Percentiles rank a stretch among this genome's conserved stretches.
These are phyloP conservation scores for Kodamaea leandrae DNA, from an alignment of 805 yeast genomes.

Conservation along the genomic window DNA sequence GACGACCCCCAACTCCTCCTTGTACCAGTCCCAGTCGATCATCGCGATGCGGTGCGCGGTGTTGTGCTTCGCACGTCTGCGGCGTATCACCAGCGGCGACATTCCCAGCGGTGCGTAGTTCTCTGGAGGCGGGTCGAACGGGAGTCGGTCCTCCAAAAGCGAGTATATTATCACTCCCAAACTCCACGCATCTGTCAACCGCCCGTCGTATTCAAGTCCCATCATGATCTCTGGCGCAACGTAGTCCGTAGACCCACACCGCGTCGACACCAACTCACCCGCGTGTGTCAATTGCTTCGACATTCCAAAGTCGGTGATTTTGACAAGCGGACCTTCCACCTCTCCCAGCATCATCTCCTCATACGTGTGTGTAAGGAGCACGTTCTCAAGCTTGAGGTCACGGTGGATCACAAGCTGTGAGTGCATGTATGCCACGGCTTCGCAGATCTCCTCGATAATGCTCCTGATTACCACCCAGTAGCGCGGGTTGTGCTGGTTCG, in stretches of 20 bases:
- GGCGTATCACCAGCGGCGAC: constrained; percentile 41
- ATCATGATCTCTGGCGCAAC: constrained; percentile 91
- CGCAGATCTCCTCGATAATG: constrained; percentile 65
- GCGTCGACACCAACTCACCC: constrained; percentile 67
- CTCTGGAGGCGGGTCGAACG: constrained; percentile 83
- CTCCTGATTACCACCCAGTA: constrained; percentile 56
- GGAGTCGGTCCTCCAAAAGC: constrained; percentile 79
- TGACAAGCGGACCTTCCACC: constrained; percentile 40
- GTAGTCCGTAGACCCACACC: constrained; percentile 97
- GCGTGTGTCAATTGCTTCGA: constrained; percentile 64
- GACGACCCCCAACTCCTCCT: constrained; percentile 17
- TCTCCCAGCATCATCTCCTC: constrained; percentile 17
- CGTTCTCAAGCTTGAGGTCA: constrained; percentile 86
- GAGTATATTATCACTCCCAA: constrained; percentile 88
- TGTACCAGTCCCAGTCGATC: constrained; percentile 87
- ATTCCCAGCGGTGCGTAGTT: constrained; percentile 30
- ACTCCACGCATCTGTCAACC: constrained; percentile 92
- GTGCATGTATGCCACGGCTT: constrained; percentile 75
- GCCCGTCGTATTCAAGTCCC: constrained; percentile 90
- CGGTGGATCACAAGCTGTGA: constrained; percentile 71
- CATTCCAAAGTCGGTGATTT: constrained; percentile 85
- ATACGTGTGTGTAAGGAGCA: constrained; percentile 44
- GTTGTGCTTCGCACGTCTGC: constrained; percentile 46
- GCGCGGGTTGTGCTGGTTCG: constrained; percentile 25
- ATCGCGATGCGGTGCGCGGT: constrained; percentile 89